These are phyloP conservation scores for Ceratobasidium sp. DNA, from an alignment of 1,284 basidiomycete species.

Conservation along the genomic window DNA sequence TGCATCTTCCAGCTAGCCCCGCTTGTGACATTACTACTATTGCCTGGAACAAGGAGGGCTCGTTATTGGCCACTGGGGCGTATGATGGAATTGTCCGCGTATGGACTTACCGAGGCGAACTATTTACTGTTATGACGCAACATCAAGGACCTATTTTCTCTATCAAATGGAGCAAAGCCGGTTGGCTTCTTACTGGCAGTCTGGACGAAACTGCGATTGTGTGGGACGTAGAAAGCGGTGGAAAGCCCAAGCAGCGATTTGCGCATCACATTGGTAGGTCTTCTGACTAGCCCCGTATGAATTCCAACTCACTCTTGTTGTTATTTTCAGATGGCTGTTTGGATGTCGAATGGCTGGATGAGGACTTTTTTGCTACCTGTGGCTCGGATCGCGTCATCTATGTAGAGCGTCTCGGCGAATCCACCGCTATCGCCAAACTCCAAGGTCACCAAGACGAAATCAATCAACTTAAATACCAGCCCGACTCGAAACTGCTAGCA, in stretches of 20 bases:
- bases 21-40: conserved; percentile 74
- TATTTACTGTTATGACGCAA: conserved; percentile 53
- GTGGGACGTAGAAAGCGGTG: conserved; percentile 76
- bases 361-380: conserved; percentile 75
- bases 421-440: conserved; percentile 38
- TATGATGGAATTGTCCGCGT: conserved; percentile 77
- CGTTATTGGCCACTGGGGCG: conserved; percentile 76
- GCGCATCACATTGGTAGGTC: conserved; percentile 69
- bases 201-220: conserved; percentile 77
- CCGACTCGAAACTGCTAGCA: conserved; percentile 71
- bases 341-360: conserved; percentile 82
- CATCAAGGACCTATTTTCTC: conserved; percentile 79
- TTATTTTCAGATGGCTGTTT: conserved; percentile 70
- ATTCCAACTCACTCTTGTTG: conserved; percentile 39
- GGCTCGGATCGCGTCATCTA: conserved; percentile 66
- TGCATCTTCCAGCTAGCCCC: conserved; percentile 60
- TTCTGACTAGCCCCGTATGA: conserved; percentile 45
- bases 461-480: conserved; percentile 78
- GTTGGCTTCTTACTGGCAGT: conserved; percentile 77
- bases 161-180: conserved; percentile 73
- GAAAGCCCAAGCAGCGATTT: conserved; percentile 63
- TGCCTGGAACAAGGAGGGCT: conserved; percentile 77
- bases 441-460: conserved; percentile 80
- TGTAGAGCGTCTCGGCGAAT: conserved; percentile 42
- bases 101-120: conserved; percentile 64